phyloP scores from a whole-genome alignment of 176 grass and related monocot genomes.

The Zoysia japonica region DNA sequence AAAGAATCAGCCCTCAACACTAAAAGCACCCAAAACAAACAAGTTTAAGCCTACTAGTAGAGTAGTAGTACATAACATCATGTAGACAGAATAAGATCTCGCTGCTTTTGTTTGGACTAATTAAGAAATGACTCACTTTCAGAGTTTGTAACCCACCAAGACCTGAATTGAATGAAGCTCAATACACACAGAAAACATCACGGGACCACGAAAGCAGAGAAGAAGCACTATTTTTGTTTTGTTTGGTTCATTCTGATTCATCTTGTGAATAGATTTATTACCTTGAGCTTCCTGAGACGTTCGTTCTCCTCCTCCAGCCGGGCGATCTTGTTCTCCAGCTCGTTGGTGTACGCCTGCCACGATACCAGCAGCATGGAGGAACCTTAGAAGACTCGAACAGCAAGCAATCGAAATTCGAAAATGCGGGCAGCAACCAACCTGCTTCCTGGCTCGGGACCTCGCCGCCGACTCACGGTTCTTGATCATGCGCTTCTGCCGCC shows the following conservation, averaged over 20 bases:
- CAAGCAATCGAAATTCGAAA: too few species aligned
- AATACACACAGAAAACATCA: neutral
- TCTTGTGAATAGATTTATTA: neutral
- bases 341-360: constrained; percentile 81
- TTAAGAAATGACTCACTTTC: constrained; percentile 29
- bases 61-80: too few species aligned
- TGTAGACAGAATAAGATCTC: too few species aligned
- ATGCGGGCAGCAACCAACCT: constrained; percentile 29
- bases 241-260: too few species aligned
- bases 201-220: neutral
- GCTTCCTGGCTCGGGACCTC: constrained; percentile 87
- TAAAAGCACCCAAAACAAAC: too few species aligned
- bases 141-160: neutral
- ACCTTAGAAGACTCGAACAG: neutral
- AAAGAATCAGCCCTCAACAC: too few species aligned
- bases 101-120: neutral
- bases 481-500: constrained; percentile 96
- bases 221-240: neutral
- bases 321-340: constrained; percentile 83
- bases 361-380: too few species aligned
- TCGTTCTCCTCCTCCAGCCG: constrained; percentile 73
- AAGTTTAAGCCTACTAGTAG: too few species aligned
- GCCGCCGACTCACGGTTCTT: constrained; percentile 97
- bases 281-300: constrained; percentile 58
- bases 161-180: constrained; percentile 3